These are phyloP conservation scores for Fusarium agapanthi DNA, from an alignment of 2,329 filamentous ascomycete species.

Conservation along the genomic window DNA sequence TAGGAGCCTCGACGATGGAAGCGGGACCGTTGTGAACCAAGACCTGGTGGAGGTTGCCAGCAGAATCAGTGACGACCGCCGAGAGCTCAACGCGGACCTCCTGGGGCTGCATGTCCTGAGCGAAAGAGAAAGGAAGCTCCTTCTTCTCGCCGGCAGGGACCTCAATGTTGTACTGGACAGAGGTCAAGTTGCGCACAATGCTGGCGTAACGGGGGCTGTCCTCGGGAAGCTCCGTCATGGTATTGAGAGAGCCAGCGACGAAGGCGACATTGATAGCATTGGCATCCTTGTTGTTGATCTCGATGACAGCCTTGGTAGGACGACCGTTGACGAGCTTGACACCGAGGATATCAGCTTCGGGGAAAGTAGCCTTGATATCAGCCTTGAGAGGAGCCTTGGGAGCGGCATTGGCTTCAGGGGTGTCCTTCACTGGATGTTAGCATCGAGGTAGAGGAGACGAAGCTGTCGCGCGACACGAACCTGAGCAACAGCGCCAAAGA, in stretches of 20 bases:
- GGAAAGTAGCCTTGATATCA: conserved; percentile 69
- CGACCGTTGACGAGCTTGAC: conserved; percentile 95
- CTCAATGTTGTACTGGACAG: conserved; percentile 75
- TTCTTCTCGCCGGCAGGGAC: conserved; percentile 80
- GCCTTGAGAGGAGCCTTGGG: conserved; percentile 60
- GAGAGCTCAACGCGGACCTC: conserved; percentile 82
- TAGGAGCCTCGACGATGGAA: conserved; percentile 87
- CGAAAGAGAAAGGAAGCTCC: conserved; percentile 83
- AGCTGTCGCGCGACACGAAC: conserved; percentile 54
- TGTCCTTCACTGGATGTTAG: conserved; percentile 13
- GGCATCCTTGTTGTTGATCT: conserved; percentile 85
- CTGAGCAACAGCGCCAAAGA: conserved; percentile 71
- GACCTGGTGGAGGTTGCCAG: conserved; percentile 77
- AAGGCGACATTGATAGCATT: conserved; percentile 78
- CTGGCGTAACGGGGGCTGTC: conserved; percentile 55
- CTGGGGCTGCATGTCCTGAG: conserved; percentile 91
- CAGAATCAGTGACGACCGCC: conserved; percentile 74
- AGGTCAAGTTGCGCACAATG: conserved; percentile 86
- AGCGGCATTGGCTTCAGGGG: conserved; percentile 33
- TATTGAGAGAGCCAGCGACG: conserved; percentile 77
- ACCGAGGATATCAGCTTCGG: conserved; percentile 85
- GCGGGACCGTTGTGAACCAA: conserved; percentile 84
- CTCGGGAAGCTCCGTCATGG: conserved; percentile 61
- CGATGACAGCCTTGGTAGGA: conserved; percentile 82
- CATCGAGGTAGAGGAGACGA: background rate